These are phyloP conservation scores for Beauveria scarabaeidicola DNA, from an alignment of 2,329 filamentous ascomycete species.

Conservation along the genomic window DNA sequence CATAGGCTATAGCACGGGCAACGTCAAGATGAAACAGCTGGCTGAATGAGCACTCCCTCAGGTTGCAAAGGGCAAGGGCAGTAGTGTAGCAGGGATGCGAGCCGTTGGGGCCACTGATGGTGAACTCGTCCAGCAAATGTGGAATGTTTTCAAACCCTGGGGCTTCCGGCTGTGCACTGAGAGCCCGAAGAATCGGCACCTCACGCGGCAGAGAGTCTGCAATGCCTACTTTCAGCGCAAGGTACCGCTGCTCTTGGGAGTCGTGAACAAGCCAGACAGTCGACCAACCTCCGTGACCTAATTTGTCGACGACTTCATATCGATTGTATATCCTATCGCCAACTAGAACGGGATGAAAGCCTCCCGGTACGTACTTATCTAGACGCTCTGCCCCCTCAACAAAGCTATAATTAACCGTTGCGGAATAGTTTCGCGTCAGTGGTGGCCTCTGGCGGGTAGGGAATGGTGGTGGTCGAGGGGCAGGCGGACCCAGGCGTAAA, in stretches of 20 bases:
- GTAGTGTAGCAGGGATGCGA: slow-evolving; percentile 6
- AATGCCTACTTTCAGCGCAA: slow-evolving; percentile 11
- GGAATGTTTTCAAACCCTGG: background rate
- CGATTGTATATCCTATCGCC: slow-evolving; percentile 8
- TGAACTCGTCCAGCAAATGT: slow-evolving; percentile 8
- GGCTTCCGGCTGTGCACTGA: background rate
- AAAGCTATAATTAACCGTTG: background rate
- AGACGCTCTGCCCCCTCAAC: background rate
- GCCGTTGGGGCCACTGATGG: background rate
- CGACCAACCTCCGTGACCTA: slow-evolving; percentile 11
- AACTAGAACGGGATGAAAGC: slow-evolving; percentile 11
- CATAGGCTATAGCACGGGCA: slow-evolving; percentile 2
- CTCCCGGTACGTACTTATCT: background rate
- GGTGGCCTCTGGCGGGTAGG: background rate
- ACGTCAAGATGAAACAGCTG: slow-evolving; percentile 3
- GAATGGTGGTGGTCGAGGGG: background rate
- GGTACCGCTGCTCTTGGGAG: background rate
- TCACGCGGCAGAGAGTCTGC: slow-evolving; percentile 6
- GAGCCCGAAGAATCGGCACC: background rate
- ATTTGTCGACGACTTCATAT: slow-evolving; percentile 13
- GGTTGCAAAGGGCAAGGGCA: background rate
- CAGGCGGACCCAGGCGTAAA: background rate
- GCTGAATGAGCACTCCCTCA: background rate
- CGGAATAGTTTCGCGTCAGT: background rate
- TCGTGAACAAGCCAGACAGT: slow-evolving; percentile 14